Evolutionary conservation across 2,329 filamentous ascomycete species (phyloP), one percentile per base, ranked within the genome.

Genomic region (Malbranchea cinnamomea): DNA sequence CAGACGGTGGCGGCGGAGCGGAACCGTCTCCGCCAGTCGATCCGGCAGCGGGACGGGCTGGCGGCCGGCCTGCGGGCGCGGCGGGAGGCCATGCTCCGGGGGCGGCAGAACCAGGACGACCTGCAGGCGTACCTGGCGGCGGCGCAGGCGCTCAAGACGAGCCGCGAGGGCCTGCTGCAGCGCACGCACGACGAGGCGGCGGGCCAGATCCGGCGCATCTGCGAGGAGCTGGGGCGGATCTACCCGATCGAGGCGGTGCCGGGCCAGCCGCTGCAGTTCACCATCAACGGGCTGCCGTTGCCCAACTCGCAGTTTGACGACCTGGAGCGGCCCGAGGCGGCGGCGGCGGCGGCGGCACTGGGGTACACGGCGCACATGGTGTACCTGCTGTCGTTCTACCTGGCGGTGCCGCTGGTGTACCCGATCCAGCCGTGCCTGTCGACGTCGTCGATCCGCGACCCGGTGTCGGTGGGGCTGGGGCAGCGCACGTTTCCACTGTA

Each of bases 191-290:
- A 77, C 29, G 70, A 74, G 12, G 78, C 83, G n/a, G 72, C 68
- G 34, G 82, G 79, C n/a, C 89, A 95, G 52, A 71, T 85, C 13
- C 73, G 85, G 9, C 77, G 89, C 20, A 81, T 95, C 32, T 85
- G 83, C 50, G 76, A 89, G 41, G 84, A 93, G 40, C 62, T 98
- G 0, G 61, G 73, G 8, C 59, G 62, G 15, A 80, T 94, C 33
- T 94, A 85, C 48, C 74, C 78, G 3, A 92, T 98, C 35, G 69
- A 74, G 6, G 77, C 84, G 2, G 53, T 74, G 5, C 56, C 62
- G 3, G 60, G 63, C 32, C 65, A 67, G 39, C 68, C 82, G 0
- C 67, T 95, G 2, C 68, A 75, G 0, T 95, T 95, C 52, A 82
- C 76, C 8, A 92, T 98, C 38, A 77, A 80, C 44, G 73, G 71